Percentiles rank a stretch among this genome's conserved stretches.
Conservation (phyloP, 2,329 filamentous ascomycete genomes). For the Atkinsonella texensis region DNA sequence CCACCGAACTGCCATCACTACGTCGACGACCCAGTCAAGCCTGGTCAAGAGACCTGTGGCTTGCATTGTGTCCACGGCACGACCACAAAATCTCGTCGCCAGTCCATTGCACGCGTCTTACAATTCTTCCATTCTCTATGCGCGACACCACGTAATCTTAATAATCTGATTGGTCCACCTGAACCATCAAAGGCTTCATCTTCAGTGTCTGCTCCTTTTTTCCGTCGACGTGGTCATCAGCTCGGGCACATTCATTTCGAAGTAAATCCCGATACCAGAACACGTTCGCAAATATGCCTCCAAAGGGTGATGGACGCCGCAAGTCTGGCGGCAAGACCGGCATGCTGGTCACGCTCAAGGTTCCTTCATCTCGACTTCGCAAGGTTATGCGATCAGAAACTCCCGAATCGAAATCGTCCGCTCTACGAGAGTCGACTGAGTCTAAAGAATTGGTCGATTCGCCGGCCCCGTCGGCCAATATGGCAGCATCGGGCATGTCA, state of each 20-base stretch:
- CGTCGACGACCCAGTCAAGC: constrained; percentile 7
- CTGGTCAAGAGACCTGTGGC: constrained; percentile 6
- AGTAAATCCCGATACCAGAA: not conserved
- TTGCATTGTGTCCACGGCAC: constrained; percentile 1
- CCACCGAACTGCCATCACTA: constrained; percentile 11
- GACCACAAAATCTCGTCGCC: constrained; percentile 1
- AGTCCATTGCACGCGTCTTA: not conserved
- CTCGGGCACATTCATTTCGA: not conserved
- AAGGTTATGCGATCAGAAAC: constrained; percentile 34
- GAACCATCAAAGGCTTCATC: not conserved
- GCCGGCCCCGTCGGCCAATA: constrained; percentile 29
- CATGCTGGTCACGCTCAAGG: constrained; percentile 39
- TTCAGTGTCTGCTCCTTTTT: not conserved
- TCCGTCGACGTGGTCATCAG: not conserved
- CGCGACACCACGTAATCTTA: constrained; percentile 1
- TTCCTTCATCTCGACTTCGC: constrained; percentile 38
- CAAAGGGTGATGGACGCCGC: constrained; percentile 23
- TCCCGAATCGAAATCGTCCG: constrained; percentile 31
- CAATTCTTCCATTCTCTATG: not conserved
- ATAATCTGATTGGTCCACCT: not conserved
- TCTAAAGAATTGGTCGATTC: constrained; percentile 30
- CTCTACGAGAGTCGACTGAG: constrained; percentile 19
- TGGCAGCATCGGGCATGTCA: constrained; percentile 27
- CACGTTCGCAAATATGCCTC: constrained; percentile 18
- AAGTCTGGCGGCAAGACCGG: constrained; percentile 24